Evolutionary conservation across 2,329 filamentous ascomycete genomes (phyloP), one percentile per base, ranked within the genome.

Genomic region (Aspergillus melleus): DNA sequence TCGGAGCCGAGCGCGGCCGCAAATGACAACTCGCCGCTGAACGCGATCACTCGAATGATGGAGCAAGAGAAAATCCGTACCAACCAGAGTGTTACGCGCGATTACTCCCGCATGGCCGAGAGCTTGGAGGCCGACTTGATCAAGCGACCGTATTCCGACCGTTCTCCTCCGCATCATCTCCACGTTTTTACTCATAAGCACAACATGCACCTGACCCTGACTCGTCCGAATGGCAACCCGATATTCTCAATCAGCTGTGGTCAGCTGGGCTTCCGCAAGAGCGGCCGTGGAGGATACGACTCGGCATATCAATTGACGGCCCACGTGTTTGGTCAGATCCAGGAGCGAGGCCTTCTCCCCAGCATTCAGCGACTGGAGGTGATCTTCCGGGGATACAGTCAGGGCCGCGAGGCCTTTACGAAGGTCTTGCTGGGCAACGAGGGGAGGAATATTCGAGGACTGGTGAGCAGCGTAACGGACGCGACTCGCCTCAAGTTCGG

Each of bases 161-260:
- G 70, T 42, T 62, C 67, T 50, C 74, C 74, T 68, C 89, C 90
- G 2, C 92, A 92, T 80, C 92, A 96, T 75, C 84, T 99, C 64
- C 91, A 96, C 80, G 83, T 99, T 74, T 94, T 87, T 78, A 81
- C 90, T 29, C 89, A 90, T 75, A 96, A 92, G 80, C 95, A 97
- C 85, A 99, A 99, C 81, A 95, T 91, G 20, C 92, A 98, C 77
- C 85, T 99, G 70, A 97, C 93, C 1, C 86, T 97, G 66, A 91
- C 92, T 22, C 88, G 89, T 70, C 93, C 95, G 29, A 88, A 92
- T 74, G 84, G 89, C 52, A 86, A 91, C 64, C 86, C 91, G 29
- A 85, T 98, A 65, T 82, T 99, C 64, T 92, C 89, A 12, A 77
- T 96, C 68, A 90, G 90, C 2, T 86, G 88, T 60, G 95, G 95